A percentile compares a stretch with the other conserved stretches of the same genome.
Evolutionary conservation across 345 rosid genomes (phyloP).

Genomic region (Pugionium dolabratum): DNA sequence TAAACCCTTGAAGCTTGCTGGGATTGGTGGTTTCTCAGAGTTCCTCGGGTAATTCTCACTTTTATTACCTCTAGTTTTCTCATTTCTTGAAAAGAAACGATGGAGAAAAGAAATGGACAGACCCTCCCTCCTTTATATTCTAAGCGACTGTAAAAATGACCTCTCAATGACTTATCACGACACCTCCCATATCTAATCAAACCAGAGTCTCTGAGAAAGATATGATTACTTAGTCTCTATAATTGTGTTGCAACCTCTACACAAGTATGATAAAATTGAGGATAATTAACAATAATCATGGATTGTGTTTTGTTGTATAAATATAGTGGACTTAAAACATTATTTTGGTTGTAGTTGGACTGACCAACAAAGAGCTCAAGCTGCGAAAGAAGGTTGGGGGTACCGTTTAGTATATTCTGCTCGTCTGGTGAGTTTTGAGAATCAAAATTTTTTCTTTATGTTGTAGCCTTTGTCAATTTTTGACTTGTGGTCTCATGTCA

Average conservation of each 20-base stretch:
- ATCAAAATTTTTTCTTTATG: background rate
- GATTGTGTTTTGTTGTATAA: background rate
- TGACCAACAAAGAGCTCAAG: slow-evolving; percentile 87
- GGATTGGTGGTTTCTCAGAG: slow-evolving; percentile 86
- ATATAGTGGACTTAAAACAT: background rate
- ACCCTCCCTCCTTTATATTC: background rate
- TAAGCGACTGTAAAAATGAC: background rate
- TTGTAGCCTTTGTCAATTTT: slow-evolving; percentile 15
- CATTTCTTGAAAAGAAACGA: slow-evolving; percentile 16
- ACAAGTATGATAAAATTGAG: background rate
- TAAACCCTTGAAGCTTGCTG: slow-evolving; percentile 78
- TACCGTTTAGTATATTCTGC: slow-evolving; percentile 71
- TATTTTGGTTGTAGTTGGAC: slow-evolving; percentile 67
- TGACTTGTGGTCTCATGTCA: slow-evolving; percentile 11
- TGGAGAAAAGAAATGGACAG: background rate
- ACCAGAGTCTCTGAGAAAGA: too few species aligned
- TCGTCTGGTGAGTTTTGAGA: slow-evolving; percentile 61
- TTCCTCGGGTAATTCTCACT: slow-evolving; percentile 74
- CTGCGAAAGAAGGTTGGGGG: slow-evolving; percentile 94
- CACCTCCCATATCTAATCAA: too few species aligned
- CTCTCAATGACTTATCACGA: background rate
- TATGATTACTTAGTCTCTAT: background rate
- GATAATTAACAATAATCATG: background rate
- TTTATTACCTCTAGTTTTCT: slow-evolving; percentile 4
- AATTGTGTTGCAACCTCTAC: background rate